Evolutionary conservation across 2,329 filamentous ascomycete genomes (phyloP).

Genomic region (Ascomycota sp.): DNA sequence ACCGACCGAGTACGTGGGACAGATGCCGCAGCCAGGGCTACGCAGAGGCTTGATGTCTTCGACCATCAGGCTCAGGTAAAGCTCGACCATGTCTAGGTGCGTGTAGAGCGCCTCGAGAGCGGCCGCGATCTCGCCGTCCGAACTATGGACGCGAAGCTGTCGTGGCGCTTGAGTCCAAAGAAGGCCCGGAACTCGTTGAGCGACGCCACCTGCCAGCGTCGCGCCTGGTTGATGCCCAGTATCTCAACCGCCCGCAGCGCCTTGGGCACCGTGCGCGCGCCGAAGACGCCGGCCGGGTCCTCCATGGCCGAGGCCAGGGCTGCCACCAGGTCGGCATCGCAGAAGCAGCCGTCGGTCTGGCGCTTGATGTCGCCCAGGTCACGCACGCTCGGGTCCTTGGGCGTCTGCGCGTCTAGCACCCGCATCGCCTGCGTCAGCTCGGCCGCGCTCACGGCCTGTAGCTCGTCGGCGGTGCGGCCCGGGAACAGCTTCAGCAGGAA

Average conservation of each 20-base stretch:
- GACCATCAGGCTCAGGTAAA: conserved; percentile 48
- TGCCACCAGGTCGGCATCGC: conserved; percentile 34
- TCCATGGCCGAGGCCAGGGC: conserved; percentile 38
- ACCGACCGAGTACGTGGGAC: conserved; percentile 30
- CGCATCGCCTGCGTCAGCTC: conserved; percentile 18
- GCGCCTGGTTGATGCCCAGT: conserved; percentile 39
- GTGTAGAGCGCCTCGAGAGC: conserved; percentile 38
- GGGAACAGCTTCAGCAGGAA: conserved; percentile 27
- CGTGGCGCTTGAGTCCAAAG: conserved; percentile 36
- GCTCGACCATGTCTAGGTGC: conserved; percentile 44
- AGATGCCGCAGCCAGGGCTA: conserved; percentile 29
- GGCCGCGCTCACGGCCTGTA: conserved; percentile 12
- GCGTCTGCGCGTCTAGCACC: conserved; percentile 17
- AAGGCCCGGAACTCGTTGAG: conserved; percentile 46
- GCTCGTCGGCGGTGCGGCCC: conserved; percentile 9
- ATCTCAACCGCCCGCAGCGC: conserved; percentile 40
- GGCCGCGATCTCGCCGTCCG: conserved; percentile 31
- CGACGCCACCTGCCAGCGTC: conserved; percentile 38
- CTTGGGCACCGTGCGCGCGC: conserved; percentile 35
- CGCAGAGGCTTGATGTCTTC: conserved; percentile 33
- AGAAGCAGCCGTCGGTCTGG: conserved; percentile 27
- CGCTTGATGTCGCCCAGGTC: conserved; percentile 28
- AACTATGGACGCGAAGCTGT: conserved; percentile 38
- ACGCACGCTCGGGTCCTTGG: conserved; percentile 22
- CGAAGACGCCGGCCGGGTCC: conserved; percentile 37